These are phyloP conservation scores for Incumbomyces delicatus DNA, from an alignment of 2,329 filamentous ascomycete genomes.

Conservation along the genomic window DNA sequence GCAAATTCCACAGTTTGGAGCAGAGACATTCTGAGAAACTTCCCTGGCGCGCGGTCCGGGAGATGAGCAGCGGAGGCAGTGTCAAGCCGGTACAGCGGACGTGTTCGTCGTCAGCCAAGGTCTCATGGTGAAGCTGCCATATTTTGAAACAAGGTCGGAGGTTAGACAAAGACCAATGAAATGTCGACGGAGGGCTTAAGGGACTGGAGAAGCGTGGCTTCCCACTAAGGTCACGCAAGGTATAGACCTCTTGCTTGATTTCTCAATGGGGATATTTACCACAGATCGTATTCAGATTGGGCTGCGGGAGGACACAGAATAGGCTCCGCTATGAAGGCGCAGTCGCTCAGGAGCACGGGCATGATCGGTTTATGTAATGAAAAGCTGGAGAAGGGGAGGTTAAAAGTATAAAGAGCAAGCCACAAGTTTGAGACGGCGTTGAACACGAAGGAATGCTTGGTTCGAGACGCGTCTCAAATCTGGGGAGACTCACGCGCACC, in stretches of 20 bases:
- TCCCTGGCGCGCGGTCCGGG: conserved; percentile 3
- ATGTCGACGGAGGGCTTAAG: neutral
- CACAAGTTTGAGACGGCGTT: conserved; percentile 3
- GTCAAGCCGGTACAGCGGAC: neutral
- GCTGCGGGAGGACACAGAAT: neutral
- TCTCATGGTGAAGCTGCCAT: neutral
- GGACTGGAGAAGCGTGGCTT: neutral
- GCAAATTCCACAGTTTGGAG: neutral
- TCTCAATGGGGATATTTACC: neutral
- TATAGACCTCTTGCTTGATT: neutral
- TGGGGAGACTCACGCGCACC: neutral
- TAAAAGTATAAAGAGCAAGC: neutral
- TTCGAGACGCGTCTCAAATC: neutral
- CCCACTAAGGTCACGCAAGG: no score
- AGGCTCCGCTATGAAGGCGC: conserved; percentile 1
- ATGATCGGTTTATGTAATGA: neutral
- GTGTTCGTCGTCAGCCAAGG: neutral
- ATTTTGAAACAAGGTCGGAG: conserved; percentile 6
- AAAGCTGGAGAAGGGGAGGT: neutral
- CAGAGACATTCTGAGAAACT: conserved; percentile 3
- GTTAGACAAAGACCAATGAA: neutral
- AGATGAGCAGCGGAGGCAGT: conserved; percentile 1
- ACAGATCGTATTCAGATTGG: neutral
- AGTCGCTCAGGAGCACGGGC: neutral
- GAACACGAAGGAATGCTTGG: neutral